Percentiles rank a stretch among this genome's conserved stretches.
Conservation (phyloP, 2,329 filamentous ascomycete genomes). For the Aspergillus calidoustus region DNA sequence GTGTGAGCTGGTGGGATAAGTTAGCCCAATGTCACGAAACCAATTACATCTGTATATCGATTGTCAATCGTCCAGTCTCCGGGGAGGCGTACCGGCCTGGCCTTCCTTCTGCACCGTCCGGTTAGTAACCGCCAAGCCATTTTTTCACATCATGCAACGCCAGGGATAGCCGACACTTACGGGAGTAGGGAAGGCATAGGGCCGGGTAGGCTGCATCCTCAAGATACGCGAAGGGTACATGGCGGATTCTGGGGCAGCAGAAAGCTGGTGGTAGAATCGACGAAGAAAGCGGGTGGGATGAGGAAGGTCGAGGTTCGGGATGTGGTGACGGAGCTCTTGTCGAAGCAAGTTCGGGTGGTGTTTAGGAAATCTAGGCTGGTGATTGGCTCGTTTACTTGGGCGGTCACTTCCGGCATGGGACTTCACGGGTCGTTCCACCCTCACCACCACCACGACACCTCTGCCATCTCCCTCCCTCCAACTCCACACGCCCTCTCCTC, state of each 20-base stretch:
- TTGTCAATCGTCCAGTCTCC: conserved; percentile 16
- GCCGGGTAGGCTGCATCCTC: conserved; percentile 60
- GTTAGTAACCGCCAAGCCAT: conserved; percentile 43
- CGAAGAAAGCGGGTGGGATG: conserved; percentile 21
- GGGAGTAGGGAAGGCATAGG: conserved; percentile 65
- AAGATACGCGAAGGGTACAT: conserved; percentile 71
- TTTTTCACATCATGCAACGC: conserved; percentile 24
- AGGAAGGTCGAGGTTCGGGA: conserved; percentile 11
- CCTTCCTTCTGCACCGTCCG: conserved; percentile 60
- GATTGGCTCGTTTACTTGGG: conserved; percentile 44
- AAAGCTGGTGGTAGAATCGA: conserved; percentile 28
- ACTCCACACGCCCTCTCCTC: conserved; percentile 25
- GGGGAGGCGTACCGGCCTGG: conserved; percentile 60
- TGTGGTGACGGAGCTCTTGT: conserved; percentile 30
- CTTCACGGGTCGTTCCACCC: conserved; percentile 39
- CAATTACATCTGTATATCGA: conserved; percentile 2
- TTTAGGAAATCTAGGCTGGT: conserved; percentile 41
- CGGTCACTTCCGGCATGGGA: conserved; percentile 42
- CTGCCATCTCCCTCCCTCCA: conserved; percentile 29
- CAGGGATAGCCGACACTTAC: conserved; percentile 57
- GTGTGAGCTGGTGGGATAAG: conserved; percentile 74
- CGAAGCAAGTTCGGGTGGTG: conserved; percentile 32
- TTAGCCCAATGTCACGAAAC: conserved; percentile 28
- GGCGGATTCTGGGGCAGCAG: conserved; percentile 37
- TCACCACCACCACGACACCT: conserved; percentile 24